Evolutionary conservation across 257 asterid species (phyloP).

Genomic region (Ilex aquifolium): DNA sequence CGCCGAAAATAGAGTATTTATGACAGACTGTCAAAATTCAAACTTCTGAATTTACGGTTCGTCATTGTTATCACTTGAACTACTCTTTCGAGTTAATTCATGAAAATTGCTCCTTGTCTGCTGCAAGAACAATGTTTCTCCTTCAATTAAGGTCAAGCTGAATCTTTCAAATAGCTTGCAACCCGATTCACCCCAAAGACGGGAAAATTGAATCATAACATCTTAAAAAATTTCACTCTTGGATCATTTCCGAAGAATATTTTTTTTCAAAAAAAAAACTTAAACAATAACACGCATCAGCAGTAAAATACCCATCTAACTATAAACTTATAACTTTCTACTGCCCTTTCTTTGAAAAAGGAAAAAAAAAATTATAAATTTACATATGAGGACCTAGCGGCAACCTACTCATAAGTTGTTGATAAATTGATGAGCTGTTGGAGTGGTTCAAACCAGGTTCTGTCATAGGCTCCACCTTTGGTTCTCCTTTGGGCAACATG

Average conservation of each 20-base stretch:
- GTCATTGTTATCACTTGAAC: too few species aligned
- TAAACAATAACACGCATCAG: not conserved
- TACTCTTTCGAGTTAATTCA: too few species aligned
- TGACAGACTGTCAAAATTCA: too few species aligned
- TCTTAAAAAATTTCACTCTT: not conserved
- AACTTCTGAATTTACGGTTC: too few species aligned
- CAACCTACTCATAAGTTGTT: constrained; percentile 57
- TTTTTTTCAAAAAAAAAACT: not conserved
- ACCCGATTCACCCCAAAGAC: not conserved
- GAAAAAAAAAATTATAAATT: constrained; percentile 22
- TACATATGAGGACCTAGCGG: constrained; percentile 68
- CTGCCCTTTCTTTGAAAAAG: constrained; percentile 7
- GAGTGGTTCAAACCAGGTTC: constrained; percentile 42
- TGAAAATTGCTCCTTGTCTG: too few species aligned
- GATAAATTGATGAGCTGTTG: constrained; percentile 41
- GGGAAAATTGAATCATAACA: not conserved
- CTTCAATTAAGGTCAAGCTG: too few species aligned
- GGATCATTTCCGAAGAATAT: not conserved
- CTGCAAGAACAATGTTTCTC: not conserved
- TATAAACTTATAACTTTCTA: constrained; percentile 9
- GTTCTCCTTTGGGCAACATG: constrained; percentile 54
- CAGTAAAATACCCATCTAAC: not conserved
- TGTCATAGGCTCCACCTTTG: constrained; percentile 41
- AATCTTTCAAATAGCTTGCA: not conserved
- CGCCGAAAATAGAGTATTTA: too few species aligned